Base-by-base conservation (phyloP, 805 yeast genomes). In the Lachancea mirantina region DNA sequence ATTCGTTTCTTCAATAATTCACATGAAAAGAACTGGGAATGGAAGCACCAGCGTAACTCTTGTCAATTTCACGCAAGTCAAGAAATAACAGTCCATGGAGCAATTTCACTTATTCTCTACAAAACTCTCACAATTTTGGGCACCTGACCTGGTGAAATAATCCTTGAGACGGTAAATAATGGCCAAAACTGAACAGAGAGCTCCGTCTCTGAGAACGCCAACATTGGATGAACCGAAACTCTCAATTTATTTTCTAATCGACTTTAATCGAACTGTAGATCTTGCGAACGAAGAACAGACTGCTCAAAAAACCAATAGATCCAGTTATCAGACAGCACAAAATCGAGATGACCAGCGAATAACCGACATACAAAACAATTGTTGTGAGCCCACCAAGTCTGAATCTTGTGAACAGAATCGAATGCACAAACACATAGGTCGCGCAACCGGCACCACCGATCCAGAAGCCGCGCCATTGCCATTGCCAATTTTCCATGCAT, bases 401-500 rank as follows among this genome's bases (percentile, higher is more conserved):
- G 39, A 82, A 78, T 41, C 73, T 76, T 15, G 85, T 72, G 49
- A 89, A 70, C 44, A 81, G 64, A 38, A 87, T 63, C 2, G 96
- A 78, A 59, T 92, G 95, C 30, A 84, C 45, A 61, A 87, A 84
- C 25, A 88, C 79, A 56, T 89, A 92, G 34, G 79, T 46, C 0
- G 95, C 72, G 55, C 95, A 80, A 19, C 96, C 94, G 48, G 89
- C 76, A 23, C 96, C 92, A 26, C 95, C 96, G 17, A 95, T 84
- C 39, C 85, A 72, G 49, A 81, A 74, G 3, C 95, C 75, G 58
- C 88, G 77, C 98, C 98, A 92, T 55, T 89, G 96, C 98, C 98
- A 92, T 58, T 78, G 76, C 67, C 94, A 88, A 59, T 92, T 84
- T 56, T 92, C 98, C 31, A 84, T 66, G 54, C 95, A 84, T 44